Evolutionary conservation across 2,329 filamentous ascomycete species (phyloP), one percentile per base, ranked within the genome.

Genomic region (Hirsutella rhossiliensis): DNA sequence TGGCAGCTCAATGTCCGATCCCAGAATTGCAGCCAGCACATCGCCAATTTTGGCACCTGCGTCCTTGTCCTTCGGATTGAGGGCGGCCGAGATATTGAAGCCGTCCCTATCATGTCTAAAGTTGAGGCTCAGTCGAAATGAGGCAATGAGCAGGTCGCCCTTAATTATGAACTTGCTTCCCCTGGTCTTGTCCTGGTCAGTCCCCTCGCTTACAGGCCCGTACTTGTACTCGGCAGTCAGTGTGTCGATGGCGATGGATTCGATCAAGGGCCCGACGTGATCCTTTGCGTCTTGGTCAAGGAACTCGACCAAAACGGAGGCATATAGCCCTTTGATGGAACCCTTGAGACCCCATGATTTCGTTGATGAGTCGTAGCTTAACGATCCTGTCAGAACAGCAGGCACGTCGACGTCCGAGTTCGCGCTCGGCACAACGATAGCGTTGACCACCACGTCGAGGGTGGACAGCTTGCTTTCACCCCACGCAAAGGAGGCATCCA

Each of bases 131-230:
- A 53, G 19, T 40, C 38, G 39, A 3, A 54, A 37, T 2, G 2
- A 41, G 1, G 48, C 51, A 8, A 51, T 38, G 11, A 47, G 29
- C 8, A 54, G 28, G 11, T 43, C 45, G 1, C 56, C 56, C 7
- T 38, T 2, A 11, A 48, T 43, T 4, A 31, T 36, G 34, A 59
- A 52, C 3, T 34, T 5, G 12, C 40, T 49, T 2, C 44, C 47
- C n/a, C 17, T 41, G 1, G 47, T 32, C 5, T 32, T 42, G 3
- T 23, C 13, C 9, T 2, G 29, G 8, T 17, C 32, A 7, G 23
- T 4, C 23, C 23, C 23, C 4, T 23, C 23, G 23, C 7, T 23
- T 0, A 11, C 40, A 6, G 29, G n/a, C 11, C 39, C 38, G 9
- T 53, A 53, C 0, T 32, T 23, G 23, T 53, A 53, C 1, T 29